Evolutionary conservation across 345 rosid species (phyloP).

Genomic region (Corymbia maculata): DNA sequence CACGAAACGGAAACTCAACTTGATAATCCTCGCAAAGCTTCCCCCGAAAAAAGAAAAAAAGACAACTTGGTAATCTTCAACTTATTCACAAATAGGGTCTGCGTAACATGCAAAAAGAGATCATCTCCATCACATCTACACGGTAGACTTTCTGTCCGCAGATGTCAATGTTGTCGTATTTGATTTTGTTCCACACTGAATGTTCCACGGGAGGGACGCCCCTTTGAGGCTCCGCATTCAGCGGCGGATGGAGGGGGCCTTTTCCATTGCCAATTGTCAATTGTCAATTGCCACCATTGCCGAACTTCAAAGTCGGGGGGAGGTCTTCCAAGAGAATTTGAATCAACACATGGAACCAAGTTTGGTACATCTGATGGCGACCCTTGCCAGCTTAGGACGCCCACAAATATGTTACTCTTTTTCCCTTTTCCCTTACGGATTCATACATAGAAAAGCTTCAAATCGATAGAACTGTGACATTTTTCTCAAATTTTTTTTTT

Average conservation of each 20-base stretch:
- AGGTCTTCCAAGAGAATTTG: not conserved
- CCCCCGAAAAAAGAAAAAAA: too few species aligned
- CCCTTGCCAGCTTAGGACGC: not conserved
- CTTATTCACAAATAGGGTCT: not conserved
- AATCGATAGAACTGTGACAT: rapidly evolving
- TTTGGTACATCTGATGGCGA: not conserved
- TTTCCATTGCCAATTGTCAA: not conserved
- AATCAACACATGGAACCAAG: not conserved
- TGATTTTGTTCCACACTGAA: too few species aligned
- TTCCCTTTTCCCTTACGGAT: not conserved
- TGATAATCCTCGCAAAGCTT: too few species aligned
- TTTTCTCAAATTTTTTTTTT: too few species aligned
- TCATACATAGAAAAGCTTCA: too few species aligned
- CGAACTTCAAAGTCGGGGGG: not conserved
- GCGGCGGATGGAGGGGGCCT: not conserved
- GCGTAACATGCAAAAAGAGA: not conserved
- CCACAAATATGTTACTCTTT: not conserved
- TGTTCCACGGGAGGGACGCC: not conserved
- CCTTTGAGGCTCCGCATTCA: not conserved
- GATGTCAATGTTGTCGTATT: not conserved
- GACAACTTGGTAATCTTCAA: not conserved
- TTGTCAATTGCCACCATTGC: not conserved
- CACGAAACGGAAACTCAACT: not conserved
- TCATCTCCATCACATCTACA: not conserved
- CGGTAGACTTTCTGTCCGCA: not conserved